These are phyloP conservation scores for Salix viminalis DNA, from an alignment of 345 rosid species.

Conservation along the genomic window DNA sequence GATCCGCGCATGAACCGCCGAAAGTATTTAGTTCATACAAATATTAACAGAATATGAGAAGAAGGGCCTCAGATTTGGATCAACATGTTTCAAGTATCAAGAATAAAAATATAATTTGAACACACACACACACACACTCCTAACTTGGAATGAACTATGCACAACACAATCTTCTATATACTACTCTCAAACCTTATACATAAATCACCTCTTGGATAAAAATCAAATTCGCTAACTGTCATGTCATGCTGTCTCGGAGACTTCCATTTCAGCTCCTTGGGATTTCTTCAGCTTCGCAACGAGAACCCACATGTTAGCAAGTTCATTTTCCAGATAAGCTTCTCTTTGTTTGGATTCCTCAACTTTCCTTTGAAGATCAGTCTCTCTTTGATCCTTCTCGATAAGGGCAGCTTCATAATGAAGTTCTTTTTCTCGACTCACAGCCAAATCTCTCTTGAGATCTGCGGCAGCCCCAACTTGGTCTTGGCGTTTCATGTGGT, in stretches of 20 bases:
- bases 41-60: not conserved
- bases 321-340: conserved; percentile 93
- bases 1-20: not conserved
- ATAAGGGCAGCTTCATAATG: conserved; percentile 73
- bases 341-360: conserved; percentile 97
- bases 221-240: conserved; percentile 29
- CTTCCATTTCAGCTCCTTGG: conserved; percentile 45
- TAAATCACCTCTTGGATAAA: not conserved
- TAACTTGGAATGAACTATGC: conserved; percentile 13
- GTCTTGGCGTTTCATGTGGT: conserved; percentile 54
- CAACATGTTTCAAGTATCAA: conserved; percentile 2
- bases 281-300: conserved; percentile 85
- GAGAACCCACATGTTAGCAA: conserved; percentile 98
- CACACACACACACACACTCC: conserved; percentile 19
- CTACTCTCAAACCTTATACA: conserved; percentile 2
- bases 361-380: conserved; percentile 65
- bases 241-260: conserved; percentile 32
- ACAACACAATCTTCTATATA: conserved; percentile 25
- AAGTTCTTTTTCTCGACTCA: conserved; percentile 73
- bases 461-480: conserved; percentile 55
- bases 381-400: conserved; percentile 80
- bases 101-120: not conserved
- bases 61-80: not conserved
- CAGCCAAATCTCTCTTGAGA: conserved; percentile 74
- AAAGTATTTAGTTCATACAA: not conserved